Conservation (phyloP, 257 asterid species). For the Thymus quinquecostatus region DNA sequence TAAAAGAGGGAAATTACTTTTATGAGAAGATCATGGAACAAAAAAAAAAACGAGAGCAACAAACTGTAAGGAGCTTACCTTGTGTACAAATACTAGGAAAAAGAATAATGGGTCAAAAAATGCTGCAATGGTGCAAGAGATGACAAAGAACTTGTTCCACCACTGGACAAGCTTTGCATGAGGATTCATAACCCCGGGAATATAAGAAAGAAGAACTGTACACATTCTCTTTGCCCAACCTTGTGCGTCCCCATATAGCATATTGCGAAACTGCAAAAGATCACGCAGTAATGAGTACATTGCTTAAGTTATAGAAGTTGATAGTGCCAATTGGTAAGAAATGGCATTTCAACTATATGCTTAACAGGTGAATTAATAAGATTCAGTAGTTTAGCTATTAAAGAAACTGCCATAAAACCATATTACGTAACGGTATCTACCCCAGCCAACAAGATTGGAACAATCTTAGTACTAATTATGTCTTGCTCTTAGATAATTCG, state of each 20-base stretch:
- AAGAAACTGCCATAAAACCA: not conserved
- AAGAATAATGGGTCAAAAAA: constrained; percentile 85
- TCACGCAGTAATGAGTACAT: constrained; percentile 19
- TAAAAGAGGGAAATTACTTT: not conserved
- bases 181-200: constrained; percentile 89
- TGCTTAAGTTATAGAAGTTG: constrained; percentile 2
- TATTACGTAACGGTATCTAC: not conserved
- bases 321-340: not conserved
- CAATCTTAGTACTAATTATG: not conserved
- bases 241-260: constrained; percentile 69
- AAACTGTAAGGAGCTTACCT: constrained; percentile 45
- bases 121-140: constrained; percentile 66
- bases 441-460: not conserved
- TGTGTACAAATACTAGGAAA: constrained; percentile 58
- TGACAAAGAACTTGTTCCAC: constrained; percentile 80
- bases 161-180: constrained; percentile 66
- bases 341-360: not conserved
- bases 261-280: constrained; percentile 60
- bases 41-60: not conserved
- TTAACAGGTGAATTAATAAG: not conserved
- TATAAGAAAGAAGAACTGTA: constrained; percentile 44
- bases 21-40: not conserved
- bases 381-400: not conserved
- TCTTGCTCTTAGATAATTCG: not conserved
- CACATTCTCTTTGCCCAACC: constrained; percentile 65